Evolutionary conservation across 1,284 basidiomycete species (phyloP).

Genomic region (Gomphus sp.): DNA sequence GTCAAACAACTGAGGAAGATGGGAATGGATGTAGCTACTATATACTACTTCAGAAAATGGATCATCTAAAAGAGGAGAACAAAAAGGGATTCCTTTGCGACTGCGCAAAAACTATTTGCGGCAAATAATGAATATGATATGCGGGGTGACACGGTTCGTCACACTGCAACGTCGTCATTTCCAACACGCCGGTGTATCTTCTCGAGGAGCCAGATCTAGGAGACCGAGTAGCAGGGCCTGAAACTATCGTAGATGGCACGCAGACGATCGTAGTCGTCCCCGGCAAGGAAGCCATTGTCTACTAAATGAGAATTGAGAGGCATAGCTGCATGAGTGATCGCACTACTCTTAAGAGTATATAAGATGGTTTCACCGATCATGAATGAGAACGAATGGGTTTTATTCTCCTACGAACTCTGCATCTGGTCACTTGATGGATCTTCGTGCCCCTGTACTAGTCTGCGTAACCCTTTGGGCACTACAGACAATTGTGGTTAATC

Average conservation of each 20-base stretch:
- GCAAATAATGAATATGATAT: no score
- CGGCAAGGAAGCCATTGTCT: constrained; percentile 51
- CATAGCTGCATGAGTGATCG: background rate
- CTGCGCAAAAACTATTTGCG: no score
- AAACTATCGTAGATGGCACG: constrained; percentile 87
- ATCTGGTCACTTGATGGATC: constrained; percentile 2
- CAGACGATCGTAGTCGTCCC: constrained; percentile 85
- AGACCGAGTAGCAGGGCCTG: constrained; percentile 69
- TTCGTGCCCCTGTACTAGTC: constrained; percentile 7
- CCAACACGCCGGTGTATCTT: constrained; percentile 78
- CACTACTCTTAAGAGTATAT: background rate
- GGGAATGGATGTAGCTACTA: no score
- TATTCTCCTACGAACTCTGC: background rate
- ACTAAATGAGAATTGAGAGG: constrained; percentile 30
- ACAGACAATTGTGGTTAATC: background rate
- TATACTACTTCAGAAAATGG: no score
- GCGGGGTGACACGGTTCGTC: no score
- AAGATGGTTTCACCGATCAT: background rate
- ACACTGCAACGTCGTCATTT: no score
- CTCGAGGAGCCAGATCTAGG: constrained; percentile 61
- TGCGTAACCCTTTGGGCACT: constrained; percentile 10
- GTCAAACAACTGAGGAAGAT: no score
- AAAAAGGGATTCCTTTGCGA: no score
- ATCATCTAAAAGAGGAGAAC: no score
- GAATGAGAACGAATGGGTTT: background rate